Evolutionary conservation across 345 rosid species (phyloP).

Genomic region (Isatis tinctoria): DNA sequence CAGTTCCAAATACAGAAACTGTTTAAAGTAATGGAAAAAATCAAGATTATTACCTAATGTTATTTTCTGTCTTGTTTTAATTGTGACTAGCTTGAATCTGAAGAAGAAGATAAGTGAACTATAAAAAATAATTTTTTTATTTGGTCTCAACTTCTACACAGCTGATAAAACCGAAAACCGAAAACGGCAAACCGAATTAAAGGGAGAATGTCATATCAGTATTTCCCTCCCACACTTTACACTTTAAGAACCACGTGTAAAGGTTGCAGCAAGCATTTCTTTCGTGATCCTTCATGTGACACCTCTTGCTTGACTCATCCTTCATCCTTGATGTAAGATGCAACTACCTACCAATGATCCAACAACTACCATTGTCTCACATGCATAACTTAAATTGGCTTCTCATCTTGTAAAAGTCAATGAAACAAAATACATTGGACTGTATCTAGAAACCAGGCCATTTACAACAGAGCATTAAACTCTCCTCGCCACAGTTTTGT

Average conservation of each 20-base stretch:
- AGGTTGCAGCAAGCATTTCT: constrained; percentile 3
- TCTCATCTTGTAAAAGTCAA: neutral
- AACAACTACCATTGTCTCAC: neutral
- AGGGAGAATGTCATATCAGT: neutral
- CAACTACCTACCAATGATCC: neutral
- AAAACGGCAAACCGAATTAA: neutral
- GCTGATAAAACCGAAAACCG: neutral
- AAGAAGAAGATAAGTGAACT: neutral
- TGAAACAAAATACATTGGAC: neutral
- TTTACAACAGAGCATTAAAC: neutral
- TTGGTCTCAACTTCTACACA: neutral
- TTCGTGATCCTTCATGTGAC: constrained; percentile 26
- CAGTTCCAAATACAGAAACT: neutral
- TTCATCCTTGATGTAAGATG: neutral
- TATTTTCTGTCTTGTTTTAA: neutral
- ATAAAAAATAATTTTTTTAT: neutral
- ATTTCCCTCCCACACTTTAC: neutral
- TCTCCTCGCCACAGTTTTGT: neutral
- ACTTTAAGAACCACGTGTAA: neutral
- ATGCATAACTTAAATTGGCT: neutral
- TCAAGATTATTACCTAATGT: neutral
- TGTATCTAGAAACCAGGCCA: neutral
- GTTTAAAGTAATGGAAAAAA: neutral
- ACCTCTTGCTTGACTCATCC: constrained; percentile 16
- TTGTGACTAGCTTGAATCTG: neutral